Base-by-base conservation (phyloP, 768 basidiomycete genomes). In the Hysterangium stoloniferum region DNA sequence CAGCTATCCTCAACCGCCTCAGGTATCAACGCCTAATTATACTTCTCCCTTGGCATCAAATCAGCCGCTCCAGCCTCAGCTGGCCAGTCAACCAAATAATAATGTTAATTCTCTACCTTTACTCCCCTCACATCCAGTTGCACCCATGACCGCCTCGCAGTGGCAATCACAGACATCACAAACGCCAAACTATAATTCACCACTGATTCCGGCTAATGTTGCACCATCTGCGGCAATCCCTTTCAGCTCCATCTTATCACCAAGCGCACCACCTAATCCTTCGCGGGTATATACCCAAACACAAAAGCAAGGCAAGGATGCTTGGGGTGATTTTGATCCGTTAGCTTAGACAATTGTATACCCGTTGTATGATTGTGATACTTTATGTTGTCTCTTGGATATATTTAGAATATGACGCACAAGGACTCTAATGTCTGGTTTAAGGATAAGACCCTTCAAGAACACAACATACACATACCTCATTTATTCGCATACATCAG, bases 281-380 rank as follows among this genome's bases (percentile, higher is more conserved):
- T 61, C 75, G 25, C 66, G 74, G 34, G 63, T 55, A 59, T 55
- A 61, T 17, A 27, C 56, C 7, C 57, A 70, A 5, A 63, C 71
- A 31, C 49, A 79, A 55, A 74, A 71, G 41, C 57, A 74, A 12
- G 74, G 79, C 28, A 84, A 82, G 57, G 75, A 80, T 56, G 80
- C 81, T 53, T 88, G 84, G 84, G 79, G 78, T 20, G 88, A 86
- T 62, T 91, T 91, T 61, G 88, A 91, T 68, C 88, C 88, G 11
- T 67, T 87, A 38, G 72, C 76, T 45, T 84, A 65, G 55, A 48
- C n/a, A n/a, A n/a, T n/a, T n/a, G n/a, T n/a, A n/a, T n/a, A n/a
- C n/a, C n/a, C n/a, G n/a, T n/a, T n/a, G n/a, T n/a, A n/a, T n/a
- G n/a, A n/a, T n/a, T n/a, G n/a, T n/a, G n/a, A n/a, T n/a, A n/a